Conservation (phyloP, 306 rosid genomes). For the Pterocarpus macrocarpus region DNA sequence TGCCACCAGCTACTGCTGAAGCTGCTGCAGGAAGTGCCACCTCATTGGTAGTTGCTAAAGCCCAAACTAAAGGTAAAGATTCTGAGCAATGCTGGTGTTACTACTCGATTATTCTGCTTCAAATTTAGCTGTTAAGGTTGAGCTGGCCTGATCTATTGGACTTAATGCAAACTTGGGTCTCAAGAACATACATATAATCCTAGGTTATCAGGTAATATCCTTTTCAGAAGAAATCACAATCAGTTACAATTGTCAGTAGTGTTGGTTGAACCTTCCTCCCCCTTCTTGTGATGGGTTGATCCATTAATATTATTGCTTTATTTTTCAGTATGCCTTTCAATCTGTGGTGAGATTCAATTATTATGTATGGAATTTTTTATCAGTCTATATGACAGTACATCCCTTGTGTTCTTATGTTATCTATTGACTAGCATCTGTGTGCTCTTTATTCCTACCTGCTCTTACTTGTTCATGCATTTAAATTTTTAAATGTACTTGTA, state of each 20-base stretch:
- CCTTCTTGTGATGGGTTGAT: neutral
- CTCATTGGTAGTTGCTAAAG: conserved; percentile 66
- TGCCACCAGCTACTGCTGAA: conserved; percentile 53
- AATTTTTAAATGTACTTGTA: conserved; percentile 27
- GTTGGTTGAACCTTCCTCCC: conserved; percentile 29
- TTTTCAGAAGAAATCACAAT: neutral
- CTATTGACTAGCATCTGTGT: conserved; percentile 4
- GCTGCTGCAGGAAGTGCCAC: conserved; percentile 49
- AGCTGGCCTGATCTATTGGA: neutral
- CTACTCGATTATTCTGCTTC: conserved; percentile 32
- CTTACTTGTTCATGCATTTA: conserved; percentile 11
- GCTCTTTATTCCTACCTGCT: neutral
- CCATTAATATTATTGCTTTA: neutral
- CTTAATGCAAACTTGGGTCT: conserved; percentile 19
- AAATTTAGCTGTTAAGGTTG: conserved; percentile 29
- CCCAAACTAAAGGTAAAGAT: conserved; percentile 77
- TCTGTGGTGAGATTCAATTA: neutral
- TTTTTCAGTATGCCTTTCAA: conserved; percentile 31
- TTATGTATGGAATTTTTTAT: conserved; percentile 37
- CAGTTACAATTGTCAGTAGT: conserved; percentile 37
- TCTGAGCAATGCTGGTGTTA: conserved; percentile 30
- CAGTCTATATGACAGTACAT: conserved; percentile 2
- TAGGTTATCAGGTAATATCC: neutral
- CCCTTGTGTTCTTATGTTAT: conserved; percentile 17
- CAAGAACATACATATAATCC: neutral